phyloP scores from a whole-genome alignment of 169 alveolate species.

The Plasmodium falciparum region DNA sequence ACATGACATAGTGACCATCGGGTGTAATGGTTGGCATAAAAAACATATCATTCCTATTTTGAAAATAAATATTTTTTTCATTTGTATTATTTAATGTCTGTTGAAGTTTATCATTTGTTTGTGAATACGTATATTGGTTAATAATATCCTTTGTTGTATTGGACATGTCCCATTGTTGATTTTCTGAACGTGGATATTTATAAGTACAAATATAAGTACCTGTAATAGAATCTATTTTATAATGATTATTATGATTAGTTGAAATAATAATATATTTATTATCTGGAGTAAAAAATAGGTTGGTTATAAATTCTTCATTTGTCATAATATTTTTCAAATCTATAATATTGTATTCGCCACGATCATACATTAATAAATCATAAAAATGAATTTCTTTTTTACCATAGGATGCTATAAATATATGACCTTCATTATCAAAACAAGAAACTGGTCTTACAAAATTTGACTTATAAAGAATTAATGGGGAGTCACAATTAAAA shows the following conservation, averaged over 20 bases:
- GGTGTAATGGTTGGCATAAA: conserved; percentile 73
- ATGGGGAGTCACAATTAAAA: conserved; percentile 70
- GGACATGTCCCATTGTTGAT: too few relatives aligned
- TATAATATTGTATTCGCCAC: conserved; percentile 50
- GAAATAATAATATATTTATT: conserved; percentile 54
- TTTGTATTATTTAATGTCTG: not conserved
- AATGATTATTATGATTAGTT: conserved; percentile 49
- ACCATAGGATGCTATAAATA: conserved; percentile 63
- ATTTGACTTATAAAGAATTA: conserved; percentile 53
- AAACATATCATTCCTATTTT: not conserved
- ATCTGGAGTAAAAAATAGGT: conserved; percentile 70
- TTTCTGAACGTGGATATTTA: conserved; percentile 18
- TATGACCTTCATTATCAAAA: conserved; percentile 68
- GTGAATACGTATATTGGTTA: too few relatives aligned
- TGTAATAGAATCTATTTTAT: conserved; percentile 63
- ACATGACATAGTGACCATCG: conserved; percentile 55
- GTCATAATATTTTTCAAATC: conserved; percentile 31
- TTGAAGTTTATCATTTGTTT: too few relatives aligned
- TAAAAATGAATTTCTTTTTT: conserved; percentile 63
- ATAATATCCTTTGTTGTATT: too few relatives aligned
- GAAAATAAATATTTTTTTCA: not conserved
- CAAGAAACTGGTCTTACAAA: conserved; percentile 55
- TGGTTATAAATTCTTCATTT: conserved; percentile 35
- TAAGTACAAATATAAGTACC: conserved; percentile 52
- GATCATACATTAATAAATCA: conserved; percentile 58